Evolutionary conservation across 805 yeast species (phyloP).

Genomic region (Kodamaea sagamina): DNA sequence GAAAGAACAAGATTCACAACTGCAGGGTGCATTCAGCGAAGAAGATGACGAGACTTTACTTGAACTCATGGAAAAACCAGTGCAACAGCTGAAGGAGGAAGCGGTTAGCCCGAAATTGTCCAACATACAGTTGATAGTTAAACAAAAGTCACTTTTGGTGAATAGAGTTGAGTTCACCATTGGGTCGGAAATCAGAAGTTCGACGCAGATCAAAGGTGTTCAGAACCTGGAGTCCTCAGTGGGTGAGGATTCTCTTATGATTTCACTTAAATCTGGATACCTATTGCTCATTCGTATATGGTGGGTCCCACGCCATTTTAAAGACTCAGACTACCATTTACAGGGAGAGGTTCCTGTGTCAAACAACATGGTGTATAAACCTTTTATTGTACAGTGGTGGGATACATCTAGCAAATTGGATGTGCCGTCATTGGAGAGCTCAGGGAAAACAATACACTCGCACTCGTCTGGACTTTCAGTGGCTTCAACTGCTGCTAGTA

Average conservation of each 20-base stretch:
- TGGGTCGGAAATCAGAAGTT: conserved; percentile 34
- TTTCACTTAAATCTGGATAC: conserved; percentile 44
- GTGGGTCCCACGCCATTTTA: conserved; percentile 32
- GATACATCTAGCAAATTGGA: conserved; percentile 17
- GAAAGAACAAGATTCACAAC: conserved; percentile 34
- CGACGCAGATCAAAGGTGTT: conserved; percentile 29
- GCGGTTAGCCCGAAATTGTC: background rate
- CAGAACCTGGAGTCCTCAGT: conserved; percentile 15
- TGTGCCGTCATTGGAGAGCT: conserved; percentile 19
- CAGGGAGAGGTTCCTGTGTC: conserved; percentile 14
- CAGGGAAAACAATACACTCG: conserved; percentile 33
- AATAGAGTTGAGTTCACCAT: conserved; percentile 32
- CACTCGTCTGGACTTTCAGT: conserved; percentile 43
- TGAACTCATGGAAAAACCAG: conserved; percentile 5
- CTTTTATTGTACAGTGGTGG: conserved; percentile 57
- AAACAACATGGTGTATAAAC: conserved; percentile 29
- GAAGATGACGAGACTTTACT: conserved; percentile 24
- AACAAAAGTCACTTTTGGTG: conserved; percentile 33
- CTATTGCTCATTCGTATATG: conserved; percentile 42
- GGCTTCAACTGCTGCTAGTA: conserved; percentile 39
- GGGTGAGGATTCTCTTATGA: conserved; percentile 41
- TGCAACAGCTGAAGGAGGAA: background rate
- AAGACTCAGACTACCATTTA: conserved; percentile 25
- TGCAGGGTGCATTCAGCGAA: conserved; percentile 36
- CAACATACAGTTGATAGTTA: conserved; percentile 31